Conservation (phyloP, 2,329 filamentous ascomycete species). For the Albifimbria verrucaria region DNA sequence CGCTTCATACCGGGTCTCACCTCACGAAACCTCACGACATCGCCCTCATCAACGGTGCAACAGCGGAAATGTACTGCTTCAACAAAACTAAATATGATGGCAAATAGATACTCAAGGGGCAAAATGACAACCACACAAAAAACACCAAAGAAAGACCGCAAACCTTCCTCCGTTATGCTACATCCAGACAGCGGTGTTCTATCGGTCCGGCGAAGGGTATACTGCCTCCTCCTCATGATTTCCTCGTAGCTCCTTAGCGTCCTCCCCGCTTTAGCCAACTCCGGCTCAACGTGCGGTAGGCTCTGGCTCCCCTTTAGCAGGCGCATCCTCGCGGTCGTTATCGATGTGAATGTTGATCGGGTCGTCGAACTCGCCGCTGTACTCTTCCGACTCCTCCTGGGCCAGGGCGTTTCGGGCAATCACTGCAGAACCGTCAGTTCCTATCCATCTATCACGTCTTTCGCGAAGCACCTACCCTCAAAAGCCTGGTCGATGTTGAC, state of each 20-base stretch:
- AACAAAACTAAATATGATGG: not conserved
- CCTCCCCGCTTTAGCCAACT: constrained; percentile 6
- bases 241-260: too few species aligned
- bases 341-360: constrained; percentile 98
- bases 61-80: not conserved
- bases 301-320: constrained; percentile 63
- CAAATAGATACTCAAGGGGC: not conserved
- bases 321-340: constrained; percentile 90
- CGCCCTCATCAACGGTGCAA: too few species aligned
- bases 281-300: too few species aligned
- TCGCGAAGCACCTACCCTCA: constrained; percentile 51
- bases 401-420: constrained; percentile 94
- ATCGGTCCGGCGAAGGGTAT: constrained; percentile 9
- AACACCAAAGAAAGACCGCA: constrained; percentile 15
- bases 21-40: too few species aligned
- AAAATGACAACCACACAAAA: constrained; percentile 18
- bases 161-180: constrained; percentile 19
- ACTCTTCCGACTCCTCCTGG: constrained; percentile 97
- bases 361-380: constrained; percentile 94
- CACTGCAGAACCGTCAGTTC: constrained; percentile 64
- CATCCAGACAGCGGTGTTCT: constrained; percentile 20
- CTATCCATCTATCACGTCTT: too few species aligned
- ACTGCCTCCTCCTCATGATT: not conserved
- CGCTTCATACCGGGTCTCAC: too few species aligned
- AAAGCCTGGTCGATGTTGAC: constrained; percentile 89